Percentiles rank a stretch among this genome's conserved stretches.
These are phyloP conservation scores for Kingdonia uniflora DNA, from an alignment of 164 flowering plant genomes.

Conservation along the genomic window DNA sequence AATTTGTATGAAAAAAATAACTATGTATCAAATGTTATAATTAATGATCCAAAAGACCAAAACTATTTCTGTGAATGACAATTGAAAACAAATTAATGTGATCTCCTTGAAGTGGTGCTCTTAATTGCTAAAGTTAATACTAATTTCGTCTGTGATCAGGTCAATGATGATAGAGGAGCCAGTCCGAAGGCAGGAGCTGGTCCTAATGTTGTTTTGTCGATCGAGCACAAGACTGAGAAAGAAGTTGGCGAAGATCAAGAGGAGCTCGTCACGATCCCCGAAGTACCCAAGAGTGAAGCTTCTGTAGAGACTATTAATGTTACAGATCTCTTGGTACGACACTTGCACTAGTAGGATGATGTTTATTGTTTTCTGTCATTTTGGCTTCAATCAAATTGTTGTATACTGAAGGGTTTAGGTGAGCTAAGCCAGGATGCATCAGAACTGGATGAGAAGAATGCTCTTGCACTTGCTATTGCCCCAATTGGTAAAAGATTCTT, in stretches of 20 bases:
- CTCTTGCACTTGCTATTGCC: slow-evolving; percentile 2
- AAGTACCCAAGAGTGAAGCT: background rate
- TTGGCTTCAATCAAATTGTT: background rate
- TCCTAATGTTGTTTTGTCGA: background rate
- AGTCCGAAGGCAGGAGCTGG: background rate
- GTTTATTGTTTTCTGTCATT: background rate
- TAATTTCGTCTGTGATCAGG: background rate
- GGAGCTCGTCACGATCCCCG: background rate
- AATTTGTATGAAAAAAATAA: too few species aligned
- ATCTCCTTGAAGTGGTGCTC: too few species aligned
- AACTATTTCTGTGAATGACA: too few species aligned
- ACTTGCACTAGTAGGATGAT: background rate
- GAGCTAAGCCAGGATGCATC: slow-evolving; percentile 1
- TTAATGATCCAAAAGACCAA: too few species aligned
- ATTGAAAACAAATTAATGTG: too few species aligned
- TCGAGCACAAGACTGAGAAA: slow-evolving; percentile 1
- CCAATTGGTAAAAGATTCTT: background rate
- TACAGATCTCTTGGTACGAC: slow-evolving; percentile 1
- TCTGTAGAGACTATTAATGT: background rate
- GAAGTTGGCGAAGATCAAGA: slow-evolving; percentile 1
- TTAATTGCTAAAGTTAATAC: background rate
- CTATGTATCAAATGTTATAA: too few species aligned
- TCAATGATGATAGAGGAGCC: slow-evolving; percentile 1
- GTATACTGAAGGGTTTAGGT: background rate
- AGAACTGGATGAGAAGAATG: slow-evolving; percentile 2